Evolutionary conservation across 192 early-diverging fungal species (phyloP).

Genomic region (Chytriomyces sp.): DNA sequence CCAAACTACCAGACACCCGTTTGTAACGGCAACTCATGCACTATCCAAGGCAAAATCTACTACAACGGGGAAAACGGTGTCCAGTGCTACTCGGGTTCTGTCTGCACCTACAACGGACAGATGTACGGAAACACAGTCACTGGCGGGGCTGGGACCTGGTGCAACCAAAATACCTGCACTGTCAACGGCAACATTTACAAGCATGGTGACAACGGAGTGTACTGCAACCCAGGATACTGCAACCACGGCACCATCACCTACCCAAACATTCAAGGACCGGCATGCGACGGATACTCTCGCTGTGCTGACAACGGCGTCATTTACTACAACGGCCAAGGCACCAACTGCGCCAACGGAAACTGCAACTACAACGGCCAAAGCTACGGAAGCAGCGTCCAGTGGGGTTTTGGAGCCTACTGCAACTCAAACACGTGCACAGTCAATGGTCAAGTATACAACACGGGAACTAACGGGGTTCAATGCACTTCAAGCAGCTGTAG

Average conservation of each 20-base stretch:
- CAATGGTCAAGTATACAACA: neutral
- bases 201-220: too few species aligned
- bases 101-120: neutral
- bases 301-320: neutral
- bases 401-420: neutral
- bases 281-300: neutral
- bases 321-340: neutral
- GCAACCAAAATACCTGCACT: neutral
- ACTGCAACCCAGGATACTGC: too few species aligned
- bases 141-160: neutral
- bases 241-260: neutral
- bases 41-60: neutral
- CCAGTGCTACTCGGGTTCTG: neutral
- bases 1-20: neutral
- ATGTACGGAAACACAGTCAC: neutral
- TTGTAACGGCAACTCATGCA: neutral
- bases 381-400: neutral
- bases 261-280: neutral
- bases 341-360: neutral
- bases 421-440: neutral
- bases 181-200: neutral
- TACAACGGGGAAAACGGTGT: neutral
- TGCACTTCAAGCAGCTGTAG: neutral
- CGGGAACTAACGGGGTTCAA: neutral
- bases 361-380: neutral